Evolutionary conservation across 148 eudicot species (phyloP), one percentile per base, ranked within the genome.

Genomic region (Vaccinium corymbosum): DNA sequence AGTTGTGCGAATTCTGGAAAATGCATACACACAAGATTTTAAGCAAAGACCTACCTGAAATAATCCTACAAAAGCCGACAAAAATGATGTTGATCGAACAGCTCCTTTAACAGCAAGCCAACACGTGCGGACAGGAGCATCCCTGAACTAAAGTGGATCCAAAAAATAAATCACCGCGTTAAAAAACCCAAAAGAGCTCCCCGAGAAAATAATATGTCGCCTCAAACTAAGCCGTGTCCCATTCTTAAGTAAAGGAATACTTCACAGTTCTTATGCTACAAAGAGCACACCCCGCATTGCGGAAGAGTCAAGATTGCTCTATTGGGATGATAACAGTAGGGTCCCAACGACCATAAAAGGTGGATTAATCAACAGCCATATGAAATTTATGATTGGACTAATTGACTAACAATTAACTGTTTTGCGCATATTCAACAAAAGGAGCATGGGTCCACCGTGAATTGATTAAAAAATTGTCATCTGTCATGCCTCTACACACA

Each of bases 11-110:
- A 27, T 61, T 81, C 56, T 15, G 13, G 73, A 74, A 4, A 51
- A 22, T 50, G 29, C 49, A 38, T 82, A 49, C 17, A 25, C n/a
- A 19, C 22, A 22, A 20, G 48, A 48, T 13, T 62, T 13, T 68
- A 83, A 86, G 32, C 57, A 53, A 79, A 86, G 15, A 76, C 46
- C 84, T 78, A 97, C 99, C 99, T 94, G 99, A 89, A 97, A 97
- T 82, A 93, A 85, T 80, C 99, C 99, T 79, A 97, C 99, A 89
- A 97, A 97, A 79, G 97, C 94, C 53, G 99, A 97, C 85, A 97
- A 89, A 87, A 97, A 97, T 27, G 92, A 83, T 64, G 99, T 94
- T 66, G 99, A 94, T 81, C 98, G 95, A 82, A 93, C 94, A 91
- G 98, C 97, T 71, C 93, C 97, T 82, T 88, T 93, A 52, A 92